phyloP scores from a whole-genome alignment of 768 basidiomycete species.

The Inosperma sp. region DNA sequence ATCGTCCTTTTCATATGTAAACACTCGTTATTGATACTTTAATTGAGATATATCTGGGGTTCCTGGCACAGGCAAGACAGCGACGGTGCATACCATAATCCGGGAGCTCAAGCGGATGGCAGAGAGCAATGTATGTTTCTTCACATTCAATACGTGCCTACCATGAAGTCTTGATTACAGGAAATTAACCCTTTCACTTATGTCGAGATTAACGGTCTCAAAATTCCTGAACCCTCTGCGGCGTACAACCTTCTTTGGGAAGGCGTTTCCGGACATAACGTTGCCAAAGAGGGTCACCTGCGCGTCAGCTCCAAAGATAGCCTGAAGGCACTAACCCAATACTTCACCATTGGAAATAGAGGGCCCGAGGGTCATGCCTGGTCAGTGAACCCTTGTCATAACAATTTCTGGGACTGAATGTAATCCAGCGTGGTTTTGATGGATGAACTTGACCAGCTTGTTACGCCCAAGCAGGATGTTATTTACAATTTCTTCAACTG shows the following conservation, averaged over 20 bases:
- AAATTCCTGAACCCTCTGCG: conserved; percentile 86
- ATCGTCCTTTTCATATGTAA: conserved; percentile 6
- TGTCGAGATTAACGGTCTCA: conserved; percentile 95
- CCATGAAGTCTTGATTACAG: conserved; percentile 35
- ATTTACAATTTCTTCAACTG: conserved; percentile 99
- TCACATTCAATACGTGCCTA: not conserved
- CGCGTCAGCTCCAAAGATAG: conserved; percentile 77
- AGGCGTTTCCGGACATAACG: conserved; percentile 78
- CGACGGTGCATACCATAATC: conserved; percentile 91
- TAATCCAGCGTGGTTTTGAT: conserved; percentile 86
- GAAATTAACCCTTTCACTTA: conserved; percentile 94
- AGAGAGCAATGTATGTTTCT: conserved; percentile 56
- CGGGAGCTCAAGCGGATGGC: conserved; percentile 89
- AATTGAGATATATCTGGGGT: conserved; percentile 89
- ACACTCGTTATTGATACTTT: not conserved
- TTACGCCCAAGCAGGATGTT: conserved; percentile 95
- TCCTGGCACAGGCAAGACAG: conserved; percentile 98
- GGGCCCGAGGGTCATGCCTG: conserved; percentile 87
- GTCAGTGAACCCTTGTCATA: conserved; percentile 41
- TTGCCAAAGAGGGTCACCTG: conserved; percentile 55
- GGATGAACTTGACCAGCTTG: conserved; percentile 97
- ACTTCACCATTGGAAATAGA: conserved; percentile 67
- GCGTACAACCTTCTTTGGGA: conserved; percentile 94
- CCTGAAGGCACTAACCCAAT: conserved; percentile 65
- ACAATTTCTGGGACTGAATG: conserved; percentile 8